These are phyloP conservation scores for Trypanosoma rangeli DNA, from an alignment of 208 protist genomes.

Conservation along the genomic window DNA sequence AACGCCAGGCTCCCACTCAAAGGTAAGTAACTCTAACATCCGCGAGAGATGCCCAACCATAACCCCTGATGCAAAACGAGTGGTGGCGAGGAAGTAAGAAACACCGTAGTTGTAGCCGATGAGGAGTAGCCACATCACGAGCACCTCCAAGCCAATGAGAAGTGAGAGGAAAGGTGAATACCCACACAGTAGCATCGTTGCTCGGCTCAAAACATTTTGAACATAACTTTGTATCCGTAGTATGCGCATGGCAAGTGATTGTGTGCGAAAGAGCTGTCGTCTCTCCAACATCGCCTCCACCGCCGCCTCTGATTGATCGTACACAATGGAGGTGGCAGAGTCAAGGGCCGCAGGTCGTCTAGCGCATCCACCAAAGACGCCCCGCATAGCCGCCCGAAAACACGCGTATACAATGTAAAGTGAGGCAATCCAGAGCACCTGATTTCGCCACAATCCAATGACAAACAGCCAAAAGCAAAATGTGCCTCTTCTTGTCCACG, in stretches of 20 bases:
- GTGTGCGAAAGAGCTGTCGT: conserved; percentile 36
- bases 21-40: background rate
- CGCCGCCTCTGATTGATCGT: conserved; percentile 42
- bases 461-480: conserved; percentile 9
- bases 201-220: conserved; percentile 41
- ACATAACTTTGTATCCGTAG: conserved; percentile 44
- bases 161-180: conserved; percentile 56
- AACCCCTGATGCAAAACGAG: conserved; percentile 19
- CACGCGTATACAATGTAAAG: conserved; percentile 10
- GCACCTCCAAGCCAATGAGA: conserved; percentile 29
- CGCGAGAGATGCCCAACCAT: background rate
- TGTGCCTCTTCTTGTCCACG: background rate
- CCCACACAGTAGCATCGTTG: conserved; percentile 40
- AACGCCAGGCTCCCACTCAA: background rate
- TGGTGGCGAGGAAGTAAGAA: conserved; percentile 22
- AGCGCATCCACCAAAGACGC: conserved; percentile 17
- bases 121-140: conserved; percentile 14
- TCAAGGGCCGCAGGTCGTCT: conserved; percentile 12
- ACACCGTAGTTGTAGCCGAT: conserved; percentile 18
- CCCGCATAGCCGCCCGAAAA: conserved; percentile 2
- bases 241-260: conserved; percentile 46
- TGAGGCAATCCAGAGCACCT: conserved; percentile 12
- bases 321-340: conserved; percentile 34
- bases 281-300: conserved; percentile 41
- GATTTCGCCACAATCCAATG: conserved; percentile 9